A percentile compares a stretch with the other conserved stretches of the same genome.
Evolutionary conservation across 805 yeast genomes (phyloP).

Genomic region (Suhomyces tanzawaensis): DNA sequence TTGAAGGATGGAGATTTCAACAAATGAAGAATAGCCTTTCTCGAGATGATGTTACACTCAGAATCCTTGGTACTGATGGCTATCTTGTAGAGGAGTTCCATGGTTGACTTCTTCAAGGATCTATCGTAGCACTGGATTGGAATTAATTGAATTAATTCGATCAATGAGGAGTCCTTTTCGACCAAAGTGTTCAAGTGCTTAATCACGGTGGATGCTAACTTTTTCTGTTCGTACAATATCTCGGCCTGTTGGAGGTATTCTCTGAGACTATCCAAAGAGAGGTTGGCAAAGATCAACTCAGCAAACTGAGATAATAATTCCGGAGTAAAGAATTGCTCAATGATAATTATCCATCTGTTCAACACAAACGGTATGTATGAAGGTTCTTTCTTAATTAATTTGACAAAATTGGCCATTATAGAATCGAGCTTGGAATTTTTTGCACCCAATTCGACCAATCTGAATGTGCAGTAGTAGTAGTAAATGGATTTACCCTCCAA

Average conservation of each 20-base stretch:
- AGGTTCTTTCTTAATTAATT: constrained; percentile 6
- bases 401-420: constrained; percentile 5
- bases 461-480: constrained; percentile 42
- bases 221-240: constrained; percentile 48
- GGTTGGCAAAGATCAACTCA: constrained; percentile 19
- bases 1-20: constrained; percentile 52
- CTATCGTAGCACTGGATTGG: constrained; percentile 49
- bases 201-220: constrained; percentile 31
- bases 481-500: constrained; percentile 10
- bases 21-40: constrained; percentile 35
- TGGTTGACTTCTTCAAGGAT: constrained; percentile 12
- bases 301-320: constrained; percentile 29
- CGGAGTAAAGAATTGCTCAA: constrained; percentile 32
- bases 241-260: constrained; percentile 26
- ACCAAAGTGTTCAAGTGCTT: constrained; percentile 14
- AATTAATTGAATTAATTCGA: constrained; percentile 21
- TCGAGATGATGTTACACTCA: constrained; percentile 6
- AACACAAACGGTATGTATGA: constrained; percentile 21
- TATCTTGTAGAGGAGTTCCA: constrained; percentile 13
- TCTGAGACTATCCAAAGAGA: constrained; percentile 2
- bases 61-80: constrained; percentile 2
- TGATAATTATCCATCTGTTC: constrained; percentile 55
- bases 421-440: constrained; percentile 1
- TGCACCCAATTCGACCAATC: constrained; percentile 47
- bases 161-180: constrained; percentile 2